Conservation (phyloP, 2,329 filamentous ascomycete genomes). For the Lasiodiplodia citricola region DNA sequence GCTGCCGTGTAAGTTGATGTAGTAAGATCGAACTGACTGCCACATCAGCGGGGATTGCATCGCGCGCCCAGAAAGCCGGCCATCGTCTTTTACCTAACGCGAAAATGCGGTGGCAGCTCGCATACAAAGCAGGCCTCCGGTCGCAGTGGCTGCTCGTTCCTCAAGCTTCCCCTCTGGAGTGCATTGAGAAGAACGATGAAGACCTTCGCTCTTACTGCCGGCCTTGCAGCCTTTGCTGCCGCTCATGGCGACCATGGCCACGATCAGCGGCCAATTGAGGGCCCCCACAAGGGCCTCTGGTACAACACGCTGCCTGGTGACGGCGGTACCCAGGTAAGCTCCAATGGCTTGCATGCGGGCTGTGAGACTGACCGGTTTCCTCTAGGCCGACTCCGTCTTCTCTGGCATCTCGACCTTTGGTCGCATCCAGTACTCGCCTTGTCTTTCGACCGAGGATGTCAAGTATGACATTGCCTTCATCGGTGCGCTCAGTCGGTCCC, state of each 20-base stretch:
- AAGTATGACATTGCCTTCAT: conserved; percentile 87
- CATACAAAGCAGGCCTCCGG: conserved; percentile 6
- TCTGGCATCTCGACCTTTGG: conserved; percentile 88
- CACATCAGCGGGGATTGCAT: background rate
- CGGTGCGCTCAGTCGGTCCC: conserved; percentile 53
- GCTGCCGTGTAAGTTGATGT: conserved; percentile 13
- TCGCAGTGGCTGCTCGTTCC: background rate
- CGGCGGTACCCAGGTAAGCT: conserved; percentile 77
- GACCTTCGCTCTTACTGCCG: conserved; percentile 32
- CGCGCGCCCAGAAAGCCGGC: background rate
- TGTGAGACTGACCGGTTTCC: background rate
- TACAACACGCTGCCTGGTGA: conserved; percentile 84
- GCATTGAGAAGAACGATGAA: conserved; percentile 21
- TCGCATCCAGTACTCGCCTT: conserved; percentile 77
- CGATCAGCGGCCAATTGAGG: conserved; percentile 65
- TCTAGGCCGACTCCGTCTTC: conserved; percentile 82
- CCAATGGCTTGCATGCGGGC: background rate
- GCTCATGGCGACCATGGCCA: conserved; percentile 66
- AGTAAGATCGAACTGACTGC: conserved; percentile 13
- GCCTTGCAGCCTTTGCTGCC: conserved; percentile 57
- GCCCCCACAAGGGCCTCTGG: conserved; percentile 78
- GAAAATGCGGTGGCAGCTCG: conserved; percentile 7
- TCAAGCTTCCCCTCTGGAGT: background rate
- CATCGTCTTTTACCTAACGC: conserved; percentile 23
- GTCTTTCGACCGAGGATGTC: conserved; percentile 70